Evolutionary conservation across 306 rosid species (phyloP).

Genomic region (Rosa lucieae): DNA sequence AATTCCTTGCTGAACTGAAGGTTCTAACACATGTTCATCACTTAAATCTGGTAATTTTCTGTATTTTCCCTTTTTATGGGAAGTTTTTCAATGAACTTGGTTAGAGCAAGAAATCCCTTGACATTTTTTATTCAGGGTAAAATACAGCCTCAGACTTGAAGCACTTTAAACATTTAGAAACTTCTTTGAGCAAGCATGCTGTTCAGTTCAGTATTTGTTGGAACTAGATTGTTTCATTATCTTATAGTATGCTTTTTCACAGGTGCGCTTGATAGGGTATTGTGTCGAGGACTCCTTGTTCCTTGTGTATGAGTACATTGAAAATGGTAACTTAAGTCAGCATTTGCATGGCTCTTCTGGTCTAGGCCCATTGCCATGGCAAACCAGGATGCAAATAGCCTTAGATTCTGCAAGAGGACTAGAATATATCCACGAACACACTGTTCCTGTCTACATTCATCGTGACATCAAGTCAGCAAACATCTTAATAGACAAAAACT

Average conservation of each 20-base stretch:
- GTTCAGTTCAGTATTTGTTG: neutral
- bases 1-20: slow-evolving; percentile 66
- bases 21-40: slow-evolving; percentile 80
- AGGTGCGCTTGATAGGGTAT: slow-evolving; percentile 76
- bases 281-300: slow-evolving; percentile 68
- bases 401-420: slow-evolving; percentile 76
- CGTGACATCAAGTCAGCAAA: slow-evolving; percentile 72
- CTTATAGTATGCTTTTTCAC: slow-evolving; percentile 11
- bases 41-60: slow-evolving; percentile 66
- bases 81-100: neutral
- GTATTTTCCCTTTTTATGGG: neutral
- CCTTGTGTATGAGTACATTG: slow-evolving; percentile 74
- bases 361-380: slow-evolving; percentile 66
- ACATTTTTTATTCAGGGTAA: neutral
- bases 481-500: slow-evolving; percentile 71
- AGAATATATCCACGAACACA: slow-evolving; percentile 82
- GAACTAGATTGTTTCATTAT: neutral
- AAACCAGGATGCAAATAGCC: slow-evolving; percentile 70
- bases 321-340: slow-evolving; percentile 63
- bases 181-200: neutral
- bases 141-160: neutral
- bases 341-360: slow-evolving; percentile 61
- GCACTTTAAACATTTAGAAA: neutral
- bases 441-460: slow-evolving; percentile 80
- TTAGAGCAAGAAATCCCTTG: neutral